Evolutionary conservation across 805 yeast species (phyloP), one percentile per base, ranked within the genome.

Genomic region (Komagataella mondaviorum): DNA sequence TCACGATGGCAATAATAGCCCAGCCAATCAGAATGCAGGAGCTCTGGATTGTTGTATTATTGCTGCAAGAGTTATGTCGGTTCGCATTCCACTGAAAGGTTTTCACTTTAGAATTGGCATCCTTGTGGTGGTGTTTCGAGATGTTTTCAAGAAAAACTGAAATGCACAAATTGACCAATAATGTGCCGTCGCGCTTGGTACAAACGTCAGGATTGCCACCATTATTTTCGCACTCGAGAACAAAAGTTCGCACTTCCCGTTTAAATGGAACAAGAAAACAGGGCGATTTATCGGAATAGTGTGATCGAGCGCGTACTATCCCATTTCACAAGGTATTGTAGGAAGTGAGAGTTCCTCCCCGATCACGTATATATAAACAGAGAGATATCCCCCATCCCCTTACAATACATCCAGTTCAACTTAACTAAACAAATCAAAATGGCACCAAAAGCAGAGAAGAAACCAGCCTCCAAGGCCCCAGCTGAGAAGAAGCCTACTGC

Each of bases 381-480:
- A n/a, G 23, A 46, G 48, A 48, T 45, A 24, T 46, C 48, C 24
- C 46, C 23, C 44, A 53, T 23, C 17, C 45, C 14, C 14, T 20
- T 14, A 8, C 3, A 6, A 46, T 23, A 24, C 36, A 46, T 23
- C 24, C 30, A 16, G 22, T 45, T 45, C 47, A 45, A 45, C n/a
- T 45, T 18, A 45, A 20, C n/a, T 45, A 22, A 45, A 45, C 44
- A 14, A 20, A 18, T 48, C 17, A 51, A 48, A 70, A 77, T 76
- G 81, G 79, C 80, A 59, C 77, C 79, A 67, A 69, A 68, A 63
- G 72, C 72, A 54, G 72, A 69, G 60, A 69, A 69, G 69, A 71
- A 71, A 59, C 73, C 73, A 57, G 96, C 95, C 70, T 87, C 95
- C 63, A 87, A 87, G 74, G 91, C 90, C 59, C 93, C 95, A 63